Base-by-base conservation (phyloP, 345 rosid species). In the Barbarea vulgaris region DNA sequence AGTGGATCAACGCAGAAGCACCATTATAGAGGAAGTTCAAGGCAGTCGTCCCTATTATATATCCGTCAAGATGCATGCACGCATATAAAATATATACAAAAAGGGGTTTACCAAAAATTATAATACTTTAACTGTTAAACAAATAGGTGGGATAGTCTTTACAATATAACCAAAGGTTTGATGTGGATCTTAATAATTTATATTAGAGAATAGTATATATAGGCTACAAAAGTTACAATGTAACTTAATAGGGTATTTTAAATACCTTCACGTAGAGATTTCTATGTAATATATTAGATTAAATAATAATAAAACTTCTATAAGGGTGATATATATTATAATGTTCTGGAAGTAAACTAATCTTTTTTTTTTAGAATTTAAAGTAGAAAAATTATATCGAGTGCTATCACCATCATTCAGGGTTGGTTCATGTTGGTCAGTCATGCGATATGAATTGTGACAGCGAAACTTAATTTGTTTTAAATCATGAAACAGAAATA, bases 401-500 rank as follows among this genome's bases (percentile, higher is more conserved):
- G 39, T 59, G 50, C 52, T 36, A 60, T 71, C 27, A 50, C 48
- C 41, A 61, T 72, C 48, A 56, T 42, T 69, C 67, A 65, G 11
- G 68, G 44, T 64, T 59, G 34, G 67, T 62, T 64, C 39, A 56
- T 70, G 48, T 70, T 46, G 59, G 50, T 59, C 34, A 71, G 27
- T 60, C 50, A 34, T 59, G 19, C 46, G 48, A 59, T 58, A 71
- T 31, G 9, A 58, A 59, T 59, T 24, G 75, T 61, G 68, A 60
- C 28, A 48, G 59, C 60, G 25, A 60, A 60, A 24, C 51, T 37
- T 72, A 36, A 60, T 36, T 39, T 34, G 51, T 48, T 48, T 60
- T 34, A 34, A 22, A 48, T 36, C 64, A 2, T 44, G 24, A 42
- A 56, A 56, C 14, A 44, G 13, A 56, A 15, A 56, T 44, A 57